Percentiles rank a stretch among this genome's conserved stretches.
phyloP scores from a whole-genome alignment of 1,284 basidiomycete species.

The Sporisorium reilianum region DNA sequence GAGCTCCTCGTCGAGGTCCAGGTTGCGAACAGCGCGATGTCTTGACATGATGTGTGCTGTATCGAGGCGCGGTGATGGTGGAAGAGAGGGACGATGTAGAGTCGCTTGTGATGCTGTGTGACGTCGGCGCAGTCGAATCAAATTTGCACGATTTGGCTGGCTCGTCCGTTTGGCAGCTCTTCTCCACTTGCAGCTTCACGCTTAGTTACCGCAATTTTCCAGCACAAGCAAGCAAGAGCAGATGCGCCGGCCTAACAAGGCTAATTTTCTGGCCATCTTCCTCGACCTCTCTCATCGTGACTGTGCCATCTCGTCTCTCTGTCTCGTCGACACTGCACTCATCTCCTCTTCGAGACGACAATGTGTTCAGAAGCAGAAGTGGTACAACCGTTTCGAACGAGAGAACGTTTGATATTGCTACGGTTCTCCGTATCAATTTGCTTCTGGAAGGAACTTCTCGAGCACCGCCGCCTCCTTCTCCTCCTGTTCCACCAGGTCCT shows the following conservation, averaged over 20 bases:
- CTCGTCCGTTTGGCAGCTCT: not conserved
- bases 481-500: slow-evolving; percentile 60
- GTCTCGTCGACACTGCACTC: not conserved
- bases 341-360: not conserved
- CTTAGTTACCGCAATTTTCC: not conserved
- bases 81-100: not conserved
- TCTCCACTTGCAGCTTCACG: slow-evolving; percentile 4
- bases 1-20: slow-evolving; percentile 82
- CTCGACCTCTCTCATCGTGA: not conserved
- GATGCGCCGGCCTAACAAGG: not conserved
- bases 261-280: not conserved
- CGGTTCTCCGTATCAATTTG: slow-evolving; percentile 7
- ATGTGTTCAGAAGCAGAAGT: not conserved
- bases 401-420: not conserved
- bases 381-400: not conserved
- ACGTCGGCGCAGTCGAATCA: slow-evolving; percentile 16
- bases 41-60: slow-evolving; percentile 66
- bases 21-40: slow-evolving; percentile 88
- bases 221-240: not conserved
- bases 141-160: slow-evolving; percentile 8
- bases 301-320: not conserved
- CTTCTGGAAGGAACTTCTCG: slow-evolving; percentile 43
- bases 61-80: not conserved
- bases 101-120: slow-evolving; percentile 20
- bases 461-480: slow-evolving; percentile 54